These are phyloP conservation scores for Boletus semigastroideus DNA, from an alignment of 1,284 basidiomycete genomes.

Conservation along the genomic window DNA sequence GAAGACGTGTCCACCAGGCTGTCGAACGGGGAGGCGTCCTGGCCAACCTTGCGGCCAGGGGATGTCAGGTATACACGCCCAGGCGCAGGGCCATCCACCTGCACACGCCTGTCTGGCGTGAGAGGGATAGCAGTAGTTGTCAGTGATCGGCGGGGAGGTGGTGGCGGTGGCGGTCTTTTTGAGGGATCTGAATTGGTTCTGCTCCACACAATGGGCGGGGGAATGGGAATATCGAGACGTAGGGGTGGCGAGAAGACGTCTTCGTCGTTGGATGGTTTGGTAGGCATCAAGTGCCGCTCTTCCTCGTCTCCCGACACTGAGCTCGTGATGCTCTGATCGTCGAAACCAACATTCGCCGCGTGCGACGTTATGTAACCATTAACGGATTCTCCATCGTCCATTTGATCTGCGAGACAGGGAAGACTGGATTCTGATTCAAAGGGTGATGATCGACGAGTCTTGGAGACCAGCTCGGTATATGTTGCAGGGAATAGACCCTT, in stretches of 20 bases:
- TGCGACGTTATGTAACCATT: slow-evolving; percentile 42
- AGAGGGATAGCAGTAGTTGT: slow-evolving; percentile 15
- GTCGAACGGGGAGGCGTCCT: slow-evolving; percentile 31
- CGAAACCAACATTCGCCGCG: slow-evolving; percentile 34
- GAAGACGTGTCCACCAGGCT: slow-evolving; percentile 30
- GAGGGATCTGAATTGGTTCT: slow-evolving; percentile 20
- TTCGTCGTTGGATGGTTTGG: slow-evolving; percentile 24
- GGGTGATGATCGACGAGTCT: slow-evolving; percentile 23
- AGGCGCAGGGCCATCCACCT: slow-evolving; percentile 9
- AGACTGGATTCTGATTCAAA: slow-evolving; percentile 15
- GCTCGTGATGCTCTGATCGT: slow-evolving; percentile 44
- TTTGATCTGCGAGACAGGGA: slow-evolving; percentile 7
- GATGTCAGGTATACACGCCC: slow-evolving; percentile 10
- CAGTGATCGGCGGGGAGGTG: slow-evolving; percentile 39
- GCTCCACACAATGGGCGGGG: slow-evolving; percentile 35
- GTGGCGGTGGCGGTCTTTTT: slow-evolving; percentile 37
- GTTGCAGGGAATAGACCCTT: slow-evolving; percentile 77
- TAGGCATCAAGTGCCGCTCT: slow-evolving; percentile 33
- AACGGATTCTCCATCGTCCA: slow-evolving; percentile 18
- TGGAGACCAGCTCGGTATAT: slow-evolving; percentile 58
- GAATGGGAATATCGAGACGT: slow-evolving; percentile 19
- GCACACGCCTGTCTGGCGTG: slow-evolving; percentile 23
- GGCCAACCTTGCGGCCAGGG: background rate
- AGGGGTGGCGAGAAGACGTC: slow-evolving; percentile 8
- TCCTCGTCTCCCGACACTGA: slow-evolving; percentile 44